Conservation (phyloP, 2,329 filamentous ascomycete species). For the Fusarium devonianum region DNA sequence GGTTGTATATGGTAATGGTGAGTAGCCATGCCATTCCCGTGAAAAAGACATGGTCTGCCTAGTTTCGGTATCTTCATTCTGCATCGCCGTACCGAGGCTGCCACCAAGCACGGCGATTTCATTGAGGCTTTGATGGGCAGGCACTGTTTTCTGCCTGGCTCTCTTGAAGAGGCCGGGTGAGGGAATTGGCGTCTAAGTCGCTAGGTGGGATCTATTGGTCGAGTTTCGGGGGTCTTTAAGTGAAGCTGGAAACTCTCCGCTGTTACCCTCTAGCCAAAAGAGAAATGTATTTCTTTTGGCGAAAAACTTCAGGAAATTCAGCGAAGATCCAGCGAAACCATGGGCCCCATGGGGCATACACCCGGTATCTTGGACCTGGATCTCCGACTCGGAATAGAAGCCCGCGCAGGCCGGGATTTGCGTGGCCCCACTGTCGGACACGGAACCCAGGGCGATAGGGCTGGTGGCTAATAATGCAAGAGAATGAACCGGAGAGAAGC, state of each 20-base stretch:
- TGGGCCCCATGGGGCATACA: conserved; percentile 24
- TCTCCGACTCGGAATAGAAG: conserved; percentile 29
- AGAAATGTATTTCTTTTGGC: conserved; percentile 1
- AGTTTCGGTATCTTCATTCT: conserved; percentile 32
- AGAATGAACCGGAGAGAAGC: conserved; percentile 32
- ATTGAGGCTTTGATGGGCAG: conserved; percentile 20
- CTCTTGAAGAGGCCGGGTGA: conserved; percentile 18
- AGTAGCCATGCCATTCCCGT: conserved; percentile 23
- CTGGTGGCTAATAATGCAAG: conserved; percentile 29
- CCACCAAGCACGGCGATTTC: conserved; percentile 33
- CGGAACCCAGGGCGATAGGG: conserved; percentile 21
- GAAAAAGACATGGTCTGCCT: conserved; percentile 26
- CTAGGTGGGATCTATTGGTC: not conserved
- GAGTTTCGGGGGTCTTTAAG: not conserved
- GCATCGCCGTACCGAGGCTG: conserved; percentile 37
- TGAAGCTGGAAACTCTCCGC: conserved; percentile 4
- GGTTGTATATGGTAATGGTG: conserved; percentile 14
- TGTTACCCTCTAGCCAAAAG: conserved; percentile 10
- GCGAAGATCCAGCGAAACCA: conserved; percentile 21
- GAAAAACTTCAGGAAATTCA: conserved; percentile 13
- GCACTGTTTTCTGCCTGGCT: conserved; percentile 23
- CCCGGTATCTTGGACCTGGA: conserved; percentile 27
- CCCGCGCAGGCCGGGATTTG: conserved; percentile 32
- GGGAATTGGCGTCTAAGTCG: conserved; percentile 4
- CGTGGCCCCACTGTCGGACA: conserved; percentile 32